These are phyloP conservation scores for Chytriomyces sp. DNA, from an alignment of 192 early-diverging fungal genomes.

Conservation along the genomic window DNA sequence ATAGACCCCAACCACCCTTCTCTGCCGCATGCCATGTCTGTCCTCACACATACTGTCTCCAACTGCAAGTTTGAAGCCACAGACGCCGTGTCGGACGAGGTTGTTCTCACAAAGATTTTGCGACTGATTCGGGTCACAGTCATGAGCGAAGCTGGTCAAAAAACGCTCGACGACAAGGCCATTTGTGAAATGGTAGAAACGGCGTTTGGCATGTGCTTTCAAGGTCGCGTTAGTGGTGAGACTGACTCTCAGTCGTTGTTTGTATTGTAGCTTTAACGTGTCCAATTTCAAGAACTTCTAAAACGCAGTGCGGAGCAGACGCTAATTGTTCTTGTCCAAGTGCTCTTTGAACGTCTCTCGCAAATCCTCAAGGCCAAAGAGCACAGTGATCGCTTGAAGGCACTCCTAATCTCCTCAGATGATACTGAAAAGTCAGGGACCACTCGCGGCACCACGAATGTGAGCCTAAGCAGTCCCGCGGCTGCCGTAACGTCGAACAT, in stretches of 20 bases:
- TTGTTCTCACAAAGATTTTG: conserved; percentile 88
- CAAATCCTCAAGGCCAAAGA: conserved; percentile 21
- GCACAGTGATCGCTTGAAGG: not conserved
- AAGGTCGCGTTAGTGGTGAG: conserved; percentile 78
- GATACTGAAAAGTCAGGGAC: not conserved
- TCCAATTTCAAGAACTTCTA: conserved; percentile 61
- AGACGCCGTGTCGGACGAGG: conserved; percentile 91
- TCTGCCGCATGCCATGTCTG: conserved; percentile 69
- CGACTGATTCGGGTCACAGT: conserved; percentile 76
- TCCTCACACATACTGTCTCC: conserved; percentile 79
- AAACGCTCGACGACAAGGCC: conserved; percentile 83
- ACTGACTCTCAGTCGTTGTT: not conserved
- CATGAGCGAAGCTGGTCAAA: conserved; percentile 62
- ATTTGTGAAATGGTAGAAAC: conserved; percentile 98
- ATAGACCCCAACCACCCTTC: conserved; percentile 64
- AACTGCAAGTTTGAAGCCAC: conserved; percentile 97
- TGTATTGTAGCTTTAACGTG: not conserved
- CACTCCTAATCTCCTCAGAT: not conserved
- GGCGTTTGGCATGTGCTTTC: conserved; percentile 95
- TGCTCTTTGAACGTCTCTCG: conserved; percentile 67
- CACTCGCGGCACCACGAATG: not conserved
- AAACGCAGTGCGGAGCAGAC: conserved; percentile 78
- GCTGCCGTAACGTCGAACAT: not conserved
- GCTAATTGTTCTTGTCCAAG: conserved; percentile 70
- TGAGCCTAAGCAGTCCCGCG: not conserved